A percentile compares a stretch with the other conserved stretches of the same genome.
phyloP scores from a whole-genome alignment of 2,329 filamentous ascomycete genomes.

The Neospermospora avenae region DNA sequence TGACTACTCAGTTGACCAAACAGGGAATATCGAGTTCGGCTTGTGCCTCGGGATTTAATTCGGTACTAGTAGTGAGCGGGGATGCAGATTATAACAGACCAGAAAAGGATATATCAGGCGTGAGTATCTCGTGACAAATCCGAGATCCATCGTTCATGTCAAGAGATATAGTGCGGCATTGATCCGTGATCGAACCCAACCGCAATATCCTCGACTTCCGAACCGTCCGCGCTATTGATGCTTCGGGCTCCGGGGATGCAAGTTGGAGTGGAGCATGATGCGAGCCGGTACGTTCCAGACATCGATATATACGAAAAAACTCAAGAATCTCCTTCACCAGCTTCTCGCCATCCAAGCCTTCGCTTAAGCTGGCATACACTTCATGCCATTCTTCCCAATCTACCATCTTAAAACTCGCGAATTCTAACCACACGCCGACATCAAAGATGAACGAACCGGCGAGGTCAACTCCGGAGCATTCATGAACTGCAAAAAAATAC shows the following conservation, averaged over 20 bases:
- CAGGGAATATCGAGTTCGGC: no score
- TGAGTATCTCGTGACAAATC: no score
- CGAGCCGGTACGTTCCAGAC: neutral
- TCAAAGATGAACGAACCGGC: neutral
- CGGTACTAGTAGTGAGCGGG: no score
- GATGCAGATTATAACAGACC: no score
- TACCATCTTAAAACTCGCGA: neutral
- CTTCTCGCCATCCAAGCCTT: neutral
- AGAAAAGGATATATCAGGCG: no score
- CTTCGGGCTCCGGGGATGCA: neutral
- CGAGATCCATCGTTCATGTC: neutral
- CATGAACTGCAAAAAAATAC: neutral
- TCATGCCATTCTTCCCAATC: neutral
- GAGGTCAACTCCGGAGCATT: neutral
- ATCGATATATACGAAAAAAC: neutral
- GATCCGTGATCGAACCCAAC: no score
- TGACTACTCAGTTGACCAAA: no score
- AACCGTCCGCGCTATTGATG: no score
- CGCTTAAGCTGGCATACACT: neutral
- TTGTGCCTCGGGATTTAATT: no score
- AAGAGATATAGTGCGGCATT: neutral
- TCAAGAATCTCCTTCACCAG: neutral
- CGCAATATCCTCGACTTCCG: no score
- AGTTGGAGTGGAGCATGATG: neutral
- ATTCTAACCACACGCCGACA: neutral